Percentiles rank a stretch among this genome's conserved stretches.
phyloP scores from a whole-genome alignment of 1,284 basidiomycete species.

The Ganoderma sinense region DNA sequence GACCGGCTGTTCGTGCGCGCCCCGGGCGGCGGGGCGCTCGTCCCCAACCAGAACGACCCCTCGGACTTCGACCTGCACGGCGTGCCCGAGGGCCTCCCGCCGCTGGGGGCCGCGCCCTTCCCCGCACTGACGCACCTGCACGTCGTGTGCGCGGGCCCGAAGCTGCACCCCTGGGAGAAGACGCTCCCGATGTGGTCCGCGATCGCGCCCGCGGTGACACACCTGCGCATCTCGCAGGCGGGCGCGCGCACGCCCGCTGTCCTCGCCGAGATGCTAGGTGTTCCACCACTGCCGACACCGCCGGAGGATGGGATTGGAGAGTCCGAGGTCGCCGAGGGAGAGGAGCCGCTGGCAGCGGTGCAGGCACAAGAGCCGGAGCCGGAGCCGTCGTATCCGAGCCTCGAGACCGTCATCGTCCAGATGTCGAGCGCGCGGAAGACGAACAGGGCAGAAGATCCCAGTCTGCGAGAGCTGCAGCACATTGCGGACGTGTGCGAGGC shows the following conservation, averaged over 20 bases:
- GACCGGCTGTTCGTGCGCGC: conserved; percentile 26
- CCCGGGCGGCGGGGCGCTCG: conserved; percentile 13
- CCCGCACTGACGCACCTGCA: conserved; percentile 26
- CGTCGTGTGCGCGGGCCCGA: conserved; percentile 22
- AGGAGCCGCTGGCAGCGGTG: neutral
- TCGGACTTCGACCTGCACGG: conserved; percentile 28
- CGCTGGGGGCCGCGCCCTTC: conserved; percentile 12
- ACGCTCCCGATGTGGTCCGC: conserved; percentile 27
- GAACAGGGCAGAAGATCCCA: conserved; percentile 4
- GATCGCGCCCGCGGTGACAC: conserved; percentile 23
- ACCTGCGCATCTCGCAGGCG: conserved; percentile 27
- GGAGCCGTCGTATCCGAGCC: conserved; percentile 9
- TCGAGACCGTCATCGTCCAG: conserved; percentile 25
- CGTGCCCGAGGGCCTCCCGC: conserved; percentile 1
- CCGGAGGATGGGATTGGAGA: neutral
- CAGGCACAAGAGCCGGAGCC: neutral
- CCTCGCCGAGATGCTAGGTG: conserved; percentile 22
- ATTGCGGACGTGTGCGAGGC: conserved; percentile 11
- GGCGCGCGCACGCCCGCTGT: conserved; percentile 16
- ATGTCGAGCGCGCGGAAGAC: conserved; percentile 20
- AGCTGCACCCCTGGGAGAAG: conserved; percentile 30
- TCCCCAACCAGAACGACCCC: conserved; percentile 23
- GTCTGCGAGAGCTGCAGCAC: conserved; percentile 16
- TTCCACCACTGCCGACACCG: conserved; percentile 7
- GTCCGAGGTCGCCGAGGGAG: neutral